Base-by-base conservation (phyloP, 2,329 filamentous ascomycete species). In the Aspergillus sp. region DNA sequence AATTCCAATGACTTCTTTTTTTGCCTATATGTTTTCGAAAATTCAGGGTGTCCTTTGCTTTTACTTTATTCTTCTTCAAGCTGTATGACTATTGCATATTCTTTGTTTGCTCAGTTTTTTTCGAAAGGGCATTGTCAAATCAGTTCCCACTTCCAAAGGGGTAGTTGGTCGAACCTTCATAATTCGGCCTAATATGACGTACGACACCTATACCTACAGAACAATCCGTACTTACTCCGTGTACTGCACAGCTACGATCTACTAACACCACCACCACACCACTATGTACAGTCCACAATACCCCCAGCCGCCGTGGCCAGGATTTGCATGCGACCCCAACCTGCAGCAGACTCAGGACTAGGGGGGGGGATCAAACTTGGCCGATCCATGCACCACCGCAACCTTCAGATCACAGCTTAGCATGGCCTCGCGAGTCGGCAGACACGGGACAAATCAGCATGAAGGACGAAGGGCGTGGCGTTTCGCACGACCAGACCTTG, bases 341-440 rank as follows among this genome's bases (percentile, higher is more conserved):
- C 50, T 64, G 62, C 57, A 65, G 58, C 55, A 54, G 58, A 22
- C 49, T 53, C 46, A 53, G 11, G 14, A 32, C 10, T 12, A 36
- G 32, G 32, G 26, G 7, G 7, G 26, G 26, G 58, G 55, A 26
- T 60, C 63, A 61, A 61, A 56, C 57, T 46, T 55, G 55, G 59
- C 45, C 54, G 63, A 62, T 65, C 16, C 63, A 62, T 67, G 65
- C 65, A 67, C 3, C 64, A 67, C 2, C 31, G 63, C 66, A 63
- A 59, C 63, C 60, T 66, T 66, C 57, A 58, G 60, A 65, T 65
- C 62, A 65, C 65, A 57, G 60, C 56, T 64, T 65, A 64, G 63
- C 54, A 57, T 60, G 29, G 52, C 49, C 29, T 36, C 1, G 32
- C 31, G 24, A 59, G 39, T 53, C 22, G 49, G 16, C 9, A 50